phyloP scores from a whole-genome alignment of 2,329 filamentous ascomycete species.

The Colletotrichum brevisporum region DNA sequence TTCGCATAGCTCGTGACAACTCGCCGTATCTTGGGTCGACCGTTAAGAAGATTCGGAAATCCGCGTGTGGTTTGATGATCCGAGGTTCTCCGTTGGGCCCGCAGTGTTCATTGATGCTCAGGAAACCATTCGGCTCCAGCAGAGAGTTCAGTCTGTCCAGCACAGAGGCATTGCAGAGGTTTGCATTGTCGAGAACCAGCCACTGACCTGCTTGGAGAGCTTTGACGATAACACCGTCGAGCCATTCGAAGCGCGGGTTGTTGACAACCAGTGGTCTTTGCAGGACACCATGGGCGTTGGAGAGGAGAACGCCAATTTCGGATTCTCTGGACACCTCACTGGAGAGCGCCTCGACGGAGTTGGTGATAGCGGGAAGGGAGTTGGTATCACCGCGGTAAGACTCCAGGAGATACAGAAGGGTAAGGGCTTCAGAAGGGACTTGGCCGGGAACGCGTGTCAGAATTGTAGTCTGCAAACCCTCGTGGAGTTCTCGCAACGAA shows the following conservation, averaged over 20 bases:
- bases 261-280: constrained; percentile 70
- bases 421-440: constrained; percentile 62
- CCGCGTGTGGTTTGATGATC: constrained; percentile 83
- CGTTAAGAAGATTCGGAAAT: constrained; percentile 94
- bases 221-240: constrained; percentile 91
- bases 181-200: constrained; percentile 97
- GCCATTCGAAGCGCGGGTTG: constrained; percentile 92
- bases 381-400: constrained; percentile 54
- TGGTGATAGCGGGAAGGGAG: constrained; percentile 55
- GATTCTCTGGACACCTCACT: constrained; percentile 59
- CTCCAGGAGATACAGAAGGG: constrained; percentile 66
- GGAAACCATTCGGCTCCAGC: constrained; percentile 87
- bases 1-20: constrained; percentile 95
- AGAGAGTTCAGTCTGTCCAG: constrained; percentile 95
- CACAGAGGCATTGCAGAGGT: constrained; percentile 94
- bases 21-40: constrained; percentile 94
- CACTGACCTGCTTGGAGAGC: constrained; percentile 89
- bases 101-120: constrained; percentile 95
- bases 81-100: constrained; percentile 85
- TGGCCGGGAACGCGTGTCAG: constrained; percentile 62
- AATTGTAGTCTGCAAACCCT: constrained; percentile 66
- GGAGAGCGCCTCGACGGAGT: constrained; percentile 56
- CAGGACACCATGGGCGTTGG: constrained; percentile 64
- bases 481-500: constrained; percentile 63
- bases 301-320: constrained; percentile 62